Conservation (phyloP, 768 basidiomycete genomes). For the Phylloporus sp. region DNA sequence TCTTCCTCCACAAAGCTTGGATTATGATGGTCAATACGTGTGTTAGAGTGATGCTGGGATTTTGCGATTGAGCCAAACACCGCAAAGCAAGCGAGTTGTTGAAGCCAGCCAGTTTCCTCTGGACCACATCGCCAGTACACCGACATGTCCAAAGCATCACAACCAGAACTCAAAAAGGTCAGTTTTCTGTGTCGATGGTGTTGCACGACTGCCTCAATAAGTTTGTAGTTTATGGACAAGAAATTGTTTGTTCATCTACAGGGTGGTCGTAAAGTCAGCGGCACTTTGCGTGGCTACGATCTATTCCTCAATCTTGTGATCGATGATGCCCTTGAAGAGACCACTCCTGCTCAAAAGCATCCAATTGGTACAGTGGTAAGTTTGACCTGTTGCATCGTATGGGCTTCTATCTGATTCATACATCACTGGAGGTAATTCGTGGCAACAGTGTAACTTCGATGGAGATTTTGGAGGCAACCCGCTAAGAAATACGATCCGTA, state of each 20-base stretch:
- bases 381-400: conserved; percentile 11
- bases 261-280: conserved; percentile 93
- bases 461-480: conserved; percentile 75
- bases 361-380: conserved; percentile 90
- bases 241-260: conserved; percentile 91
- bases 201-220: neutral
- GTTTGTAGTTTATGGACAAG: conserved; percentile 94
- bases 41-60: neutral
- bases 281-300: conserved; percentile 93
- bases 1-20: neutral
- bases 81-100: conserved; percentile 26
- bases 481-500: conserved; percentile 18
- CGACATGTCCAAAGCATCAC: conserved; percentile 88
- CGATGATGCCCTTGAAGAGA: conserved; percentile 93
- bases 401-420: conserved; percentile 3
- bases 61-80: conserved; percentile 26
- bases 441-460: conserved; percentile 96
- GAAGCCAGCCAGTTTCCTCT: neutral
- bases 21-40: neutral
- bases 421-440: conserved; percentile 73
- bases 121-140: neutral
- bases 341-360: conserved; percentile 82
- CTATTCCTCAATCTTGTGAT: conserved; percentile 98
- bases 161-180: conserved; percentile 99
- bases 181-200: conserved; percentile 1